Conservation (phyloP, 2,329 filamentous ascomycete species). For the Aspergillus bombycis region DNA sequence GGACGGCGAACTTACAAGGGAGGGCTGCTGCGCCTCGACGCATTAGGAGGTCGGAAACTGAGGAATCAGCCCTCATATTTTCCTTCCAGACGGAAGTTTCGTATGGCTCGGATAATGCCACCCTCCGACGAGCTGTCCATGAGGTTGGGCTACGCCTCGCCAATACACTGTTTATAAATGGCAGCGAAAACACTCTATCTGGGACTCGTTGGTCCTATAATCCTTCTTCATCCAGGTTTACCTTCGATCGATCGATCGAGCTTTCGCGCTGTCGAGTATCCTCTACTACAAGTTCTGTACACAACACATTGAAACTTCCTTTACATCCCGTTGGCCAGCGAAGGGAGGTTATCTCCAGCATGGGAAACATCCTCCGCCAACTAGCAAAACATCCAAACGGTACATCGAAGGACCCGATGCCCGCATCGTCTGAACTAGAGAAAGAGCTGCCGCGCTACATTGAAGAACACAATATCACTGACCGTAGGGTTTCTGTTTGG, state of each 20-base stretch:
- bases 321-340: constrained; percentile 41
- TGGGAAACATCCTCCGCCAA: constrained; percentile 49
- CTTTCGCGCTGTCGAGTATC: constrained; percentile 37
- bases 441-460: constrained; percentile 46
- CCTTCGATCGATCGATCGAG: constrained; percentile 30
- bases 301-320: constrained; percentile 33
- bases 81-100: constrained; percentile 22
- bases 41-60: constrained; percentile 31
- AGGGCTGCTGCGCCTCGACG: constrained; percentile 32
- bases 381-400: constrained; percentile 37
- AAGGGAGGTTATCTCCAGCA: constrained; percentile 43
- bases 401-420: constrained; percentile 34
- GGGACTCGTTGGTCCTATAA: constrained; percentile 40
- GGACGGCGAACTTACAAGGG: constrained; percentile 30
- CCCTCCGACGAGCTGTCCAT: constrained; percentile 20
- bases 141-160: constrained; percentile 45
- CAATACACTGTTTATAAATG: constrained; percentile 47
- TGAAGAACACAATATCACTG: constrained; percentile 38
- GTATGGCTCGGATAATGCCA: constrained; percentile 3
- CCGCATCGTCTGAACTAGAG: constrained; percentile 46
- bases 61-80: constrained; percentile 39
- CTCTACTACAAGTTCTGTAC: constrained; percentile 18
- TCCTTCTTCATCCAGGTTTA: constrained; percentile 23
- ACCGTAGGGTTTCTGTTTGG: constrained; percentile 46
- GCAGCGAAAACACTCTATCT: constrained; percentile 44